These are phyloP conservation scores for Rhynchospora pubera DNA, from an alignment of 176 grass and related monocot species.

Conservation along the genomic window DNA sequence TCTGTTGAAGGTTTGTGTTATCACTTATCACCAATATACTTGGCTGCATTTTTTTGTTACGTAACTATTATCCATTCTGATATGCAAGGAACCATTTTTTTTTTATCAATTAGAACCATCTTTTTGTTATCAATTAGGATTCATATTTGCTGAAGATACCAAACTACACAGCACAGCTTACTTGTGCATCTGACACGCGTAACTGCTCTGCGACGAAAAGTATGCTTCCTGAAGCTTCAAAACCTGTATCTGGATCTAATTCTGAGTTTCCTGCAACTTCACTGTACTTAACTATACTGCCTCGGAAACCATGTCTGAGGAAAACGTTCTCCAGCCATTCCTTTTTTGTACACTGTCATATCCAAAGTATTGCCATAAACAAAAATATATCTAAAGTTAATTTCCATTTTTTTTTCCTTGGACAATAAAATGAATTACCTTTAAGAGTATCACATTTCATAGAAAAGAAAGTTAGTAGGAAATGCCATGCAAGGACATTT, in stretches of 20 bases:
- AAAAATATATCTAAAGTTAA: conserved; percentile 8
- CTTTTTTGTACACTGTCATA: conserved; percentile 34
- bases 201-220: conserved; percentile 79
- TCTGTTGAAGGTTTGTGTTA: not conserved
- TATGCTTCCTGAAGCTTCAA: conserved; percentile 14
- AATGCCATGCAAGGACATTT: not conserved
- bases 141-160: not conserved
- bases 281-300: conserved; percentile 38
- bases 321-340: conserved; percentile 56
- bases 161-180: conserved; percentile 24
- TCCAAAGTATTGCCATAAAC: not conserved
- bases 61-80: not conserved
- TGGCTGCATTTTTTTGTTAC: not conserved
- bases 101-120: not conserved
- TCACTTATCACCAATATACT: not conserved
- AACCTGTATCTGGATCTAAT: conserved; percentile 21
- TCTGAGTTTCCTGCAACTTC: conserved; percentile 37
- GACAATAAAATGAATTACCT: not conserved
- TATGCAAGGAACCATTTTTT: not conserved
- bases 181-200: conserved; percentile 81
- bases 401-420: conserved; percentile 9
- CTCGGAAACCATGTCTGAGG: conserved; percentile 47
- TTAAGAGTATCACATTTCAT: not conserved
- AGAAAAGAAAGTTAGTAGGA: not conserved
- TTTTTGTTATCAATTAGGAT: not conserved